Evolutionary conservation across 768 basidiomycete species (phyloP), one percentile per base, ranked within the genome.

Genomic region (Kwoniella newhampshirensis): DNA sequence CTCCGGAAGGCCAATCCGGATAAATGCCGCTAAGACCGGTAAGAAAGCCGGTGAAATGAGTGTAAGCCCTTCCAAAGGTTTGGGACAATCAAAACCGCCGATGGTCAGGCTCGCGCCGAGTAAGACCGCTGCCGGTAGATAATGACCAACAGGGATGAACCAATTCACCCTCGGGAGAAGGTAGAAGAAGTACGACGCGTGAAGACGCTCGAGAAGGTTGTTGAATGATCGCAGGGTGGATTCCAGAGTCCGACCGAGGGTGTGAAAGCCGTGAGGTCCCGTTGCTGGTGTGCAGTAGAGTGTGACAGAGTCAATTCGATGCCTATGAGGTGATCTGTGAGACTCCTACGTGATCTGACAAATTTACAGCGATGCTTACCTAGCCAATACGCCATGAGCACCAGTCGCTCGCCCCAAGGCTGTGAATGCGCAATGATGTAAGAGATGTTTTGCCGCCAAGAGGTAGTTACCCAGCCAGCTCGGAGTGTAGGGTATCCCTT

Each of bases 171-270:
- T 77, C 13, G 87, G 82, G 57, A 91, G 78, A 59, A 98, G 80
- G 78, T 93, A 98, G 79, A 98, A 92, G 80, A 98, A 97, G 78
- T 94, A 93, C 0, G 94, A 98, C 1, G 93, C 93, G 74, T 99
- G 96, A 20, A 98, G 84, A 15, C 96, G 85, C 72, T 99, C 96
- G 18, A 97, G 82, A 5, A 98, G 82, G 71, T 99, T 99, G 77
- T 96, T 97, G 72, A 86, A 84, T 13, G 92, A 89, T 56, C 93
- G 84, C 28, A 96, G 81, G 13, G 88, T 85, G 1, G 91, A 91
- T 78, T 99, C 96, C 35, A 92, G 71, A 42, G 87, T 82, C 41
- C 91, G 93, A 47, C 96, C 94, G 27, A 99, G 80, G 2, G 90
- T 84, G 78, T 92, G 86, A 75, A 98, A 99, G 0, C 96, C 96